These are phyloP conservation scores for Paecilomyces fulvus DNA, from an alignment of 2,329 filamentous ascomycete species.

Conservation along the genomic window DNA sequence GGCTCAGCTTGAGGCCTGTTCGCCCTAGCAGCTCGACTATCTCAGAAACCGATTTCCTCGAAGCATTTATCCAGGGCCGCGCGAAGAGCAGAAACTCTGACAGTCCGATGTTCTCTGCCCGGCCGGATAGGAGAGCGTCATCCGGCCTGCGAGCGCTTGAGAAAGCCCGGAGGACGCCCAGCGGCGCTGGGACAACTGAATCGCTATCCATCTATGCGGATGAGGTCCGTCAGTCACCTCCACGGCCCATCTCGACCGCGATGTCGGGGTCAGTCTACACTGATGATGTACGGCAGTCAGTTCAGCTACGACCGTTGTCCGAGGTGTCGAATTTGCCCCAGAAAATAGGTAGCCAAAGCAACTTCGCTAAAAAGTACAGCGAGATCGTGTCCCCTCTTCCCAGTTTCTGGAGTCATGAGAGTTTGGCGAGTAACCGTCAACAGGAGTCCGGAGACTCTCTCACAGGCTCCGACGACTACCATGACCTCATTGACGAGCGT, in stretches of 20 bases:
- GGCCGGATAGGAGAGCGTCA: constrained; percentile 23
- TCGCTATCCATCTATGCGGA: constrained; percentile 24
- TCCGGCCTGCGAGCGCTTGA: constrained; percentile 26
- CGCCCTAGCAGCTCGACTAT: constrained; percentile 21
- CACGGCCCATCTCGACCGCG: constrained; percentile 25
- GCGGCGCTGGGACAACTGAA: constrained; percentile 24
- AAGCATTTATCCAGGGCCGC: constrained; percentile 31
- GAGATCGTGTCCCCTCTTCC: constrained; percentile 28
- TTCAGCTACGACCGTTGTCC: constrained; percentile 21
- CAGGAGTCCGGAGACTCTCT: constrained; percentile 13
- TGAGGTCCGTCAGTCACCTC: constrained; percentile 21
- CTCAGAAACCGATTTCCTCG: constrained; percentile 29
- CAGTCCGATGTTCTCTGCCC: constrained; percentile 30
- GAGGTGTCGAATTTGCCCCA: constrained; percentile 13
- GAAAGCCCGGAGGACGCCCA: constrained; percentile 25
- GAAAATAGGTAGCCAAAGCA: constrained; percentile 24
- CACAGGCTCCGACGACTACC: constrained; percentile 12
- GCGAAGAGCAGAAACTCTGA: constrained; percentile 30
- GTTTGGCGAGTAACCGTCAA: constrained; percentile 18
- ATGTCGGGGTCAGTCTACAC: constrained; percentile 29
- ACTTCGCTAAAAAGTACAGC: constrained; percentile 30
- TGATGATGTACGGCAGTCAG: constrained; percentile 24
- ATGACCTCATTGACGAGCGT: constrained; percentile 13
- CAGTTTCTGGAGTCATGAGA: constrained; percentile 28
- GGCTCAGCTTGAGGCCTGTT: constrained; percentile 22